Conservation (phyloP, 164 flowering plant genomes). For the Aristolochia contorta region DNA sequence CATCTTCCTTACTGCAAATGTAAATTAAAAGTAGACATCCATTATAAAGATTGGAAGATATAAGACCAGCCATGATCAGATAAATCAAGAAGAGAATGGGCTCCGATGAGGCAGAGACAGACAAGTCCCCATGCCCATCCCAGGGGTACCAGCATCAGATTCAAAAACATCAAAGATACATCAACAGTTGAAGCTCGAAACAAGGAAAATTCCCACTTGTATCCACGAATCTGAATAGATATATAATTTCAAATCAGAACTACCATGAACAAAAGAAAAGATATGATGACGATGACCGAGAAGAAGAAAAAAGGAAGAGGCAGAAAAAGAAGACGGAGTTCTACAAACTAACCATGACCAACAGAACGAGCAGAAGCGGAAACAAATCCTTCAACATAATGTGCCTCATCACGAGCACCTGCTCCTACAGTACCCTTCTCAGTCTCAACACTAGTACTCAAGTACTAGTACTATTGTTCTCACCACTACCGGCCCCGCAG, state of each 20-base stretch:
- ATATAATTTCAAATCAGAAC: no score
- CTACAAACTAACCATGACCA: constrained; percentile 21
- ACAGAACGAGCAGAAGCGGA: constrained; percentile 28
- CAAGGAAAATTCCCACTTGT: constrained; percentile 45
- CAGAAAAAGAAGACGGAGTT: not conserved
- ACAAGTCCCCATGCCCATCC: constrained; percentile 49
- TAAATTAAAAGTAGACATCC: no score
- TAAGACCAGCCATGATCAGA: no score
- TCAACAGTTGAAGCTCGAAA: constrained; percentile 38
- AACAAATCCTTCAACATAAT: constrained; percentile 1
- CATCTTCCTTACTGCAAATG: constrained; percentile 36
- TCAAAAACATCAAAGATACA: constrained; percentile 42
- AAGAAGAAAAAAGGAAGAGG: not conserved
- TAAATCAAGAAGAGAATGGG: not conserved
- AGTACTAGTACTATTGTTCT: not conserved
- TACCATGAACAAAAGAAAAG: no score
- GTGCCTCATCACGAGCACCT: not conserved
- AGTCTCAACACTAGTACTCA: constrained; percentile 4
- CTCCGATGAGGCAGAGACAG: constrained; percentile 25
- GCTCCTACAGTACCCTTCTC: constrained; percentile 12
- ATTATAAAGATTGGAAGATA: not conserved
- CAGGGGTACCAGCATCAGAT: constrained; percentile 41
- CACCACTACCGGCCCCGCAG: not conserved
- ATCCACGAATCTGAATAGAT: constrained; percentile 66
- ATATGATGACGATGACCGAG: no score